A percentile compares a stretch with the other conserved stretches of the same genome.
phyloP scores from a whole-genome alignment of 2,329 filamentous ascomycete species.

The Plectosphaerella cucumerina region DNA sequence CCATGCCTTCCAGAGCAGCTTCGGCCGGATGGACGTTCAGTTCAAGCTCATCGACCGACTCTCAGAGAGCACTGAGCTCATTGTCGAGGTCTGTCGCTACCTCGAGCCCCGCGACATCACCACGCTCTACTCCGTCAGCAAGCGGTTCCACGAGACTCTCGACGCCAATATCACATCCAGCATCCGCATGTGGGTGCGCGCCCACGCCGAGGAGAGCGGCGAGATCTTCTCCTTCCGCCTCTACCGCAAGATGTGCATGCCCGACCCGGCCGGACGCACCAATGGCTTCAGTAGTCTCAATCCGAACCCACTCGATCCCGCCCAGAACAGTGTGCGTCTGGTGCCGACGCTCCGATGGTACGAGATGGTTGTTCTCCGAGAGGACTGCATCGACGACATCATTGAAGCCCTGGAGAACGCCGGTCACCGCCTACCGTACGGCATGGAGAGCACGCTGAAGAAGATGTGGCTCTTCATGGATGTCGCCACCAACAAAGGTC shows the following conservation, averaged over 20 bases:
- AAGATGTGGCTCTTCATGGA: slow-evolving; percentile 76
- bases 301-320: slow-evolving; percentile 3
- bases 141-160: slow-evolving; percentile 56
- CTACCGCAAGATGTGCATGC: slow-evolving; percentile 53
- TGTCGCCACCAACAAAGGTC: slow-evolving; percentile 49
- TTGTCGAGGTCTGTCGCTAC: slow-evolving; percentile 49
- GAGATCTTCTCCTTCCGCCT: slow-evolving; percentile 57
- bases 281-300: slow-evolving; percentile 22
- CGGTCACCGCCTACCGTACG: slow-evolving; percentile 51
- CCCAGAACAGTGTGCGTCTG: slow-evolving; percentile 30
- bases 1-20: background rate
- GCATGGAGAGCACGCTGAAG: slow-evolving; percentile 44
- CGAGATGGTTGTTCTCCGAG: slow-evolving; percentile 58
- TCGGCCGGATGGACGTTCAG: slow-evolving; percentile 7
- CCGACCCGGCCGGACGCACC: slow-evolving; percentile 51
- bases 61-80: slow-evolving; percentile 44
- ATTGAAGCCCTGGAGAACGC: slow-evolving; percentile 53
- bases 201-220: slow-evolving; percentile 51
- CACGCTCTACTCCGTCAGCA: slow-evolving; percentile 60
- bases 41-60: slow-evolving; percentile 41
- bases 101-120: slow-evolving; percentile 55
- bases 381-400: slow-evolving; percentile 56
- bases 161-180: slow-evolving; percentile 56
- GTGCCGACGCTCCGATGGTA: slow-evolving; percentile 66
- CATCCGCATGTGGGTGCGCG: slow-evolving; percentile 49